Conservation (phyloP, 2,329 filamentous ascomycete species). For the Mycogone perniciosa region DNA sequence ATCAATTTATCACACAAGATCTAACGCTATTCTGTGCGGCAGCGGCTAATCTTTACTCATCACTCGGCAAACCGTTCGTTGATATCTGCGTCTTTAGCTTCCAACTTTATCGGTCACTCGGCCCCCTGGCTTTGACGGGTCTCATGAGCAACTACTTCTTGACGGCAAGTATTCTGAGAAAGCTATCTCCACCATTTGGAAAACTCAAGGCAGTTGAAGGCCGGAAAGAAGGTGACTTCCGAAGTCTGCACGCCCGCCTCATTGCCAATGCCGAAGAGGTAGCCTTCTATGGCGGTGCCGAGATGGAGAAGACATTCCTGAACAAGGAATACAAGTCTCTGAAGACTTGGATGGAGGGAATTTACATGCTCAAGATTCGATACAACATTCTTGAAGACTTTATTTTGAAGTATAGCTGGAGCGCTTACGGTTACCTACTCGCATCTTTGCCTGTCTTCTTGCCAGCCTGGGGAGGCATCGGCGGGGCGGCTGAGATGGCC, state of each 20-base stretch:
- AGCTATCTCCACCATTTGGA: slow-evolving; percentile 88
- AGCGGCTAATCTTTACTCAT: slow-evolving; percentile 89
- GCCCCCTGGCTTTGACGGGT: slow-evolving; percentile 78
- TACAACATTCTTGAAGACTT: slow-evolving; percentile 99
- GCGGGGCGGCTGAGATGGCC: slow-evolving; percentile 62
- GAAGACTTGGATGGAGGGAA: slow-evolving; percentile 95
- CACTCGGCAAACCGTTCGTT: slow-evolving; percentile 94
- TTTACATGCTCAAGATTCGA: slow-evolving; percentile 94
- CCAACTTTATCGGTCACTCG: slow-evolving; percentile 86
- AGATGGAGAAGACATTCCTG: slow-evolving; percentile 89
- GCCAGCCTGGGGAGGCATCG: slow-evolving; percentile 85
- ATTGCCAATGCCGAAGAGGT: slow-evolving; percentile 98
- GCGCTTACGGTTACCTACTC: slow-evolving; percentile 90
- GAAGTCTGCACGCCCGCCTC: slow-evolving; percentile 80
- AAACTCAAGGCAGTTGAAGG: slow-evolving; percentile 96
- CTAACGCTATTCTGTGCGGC: slow-evolving; percentile 91
- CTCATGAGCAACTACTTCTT: slow-evolving; percentile 89
- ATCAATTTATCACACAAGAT: slow-evolving; percentile 97
- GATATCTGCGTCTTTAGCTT: slow-evolving; percentile 98
- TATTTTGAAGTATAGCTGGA: slow-evolving; percentile 97
- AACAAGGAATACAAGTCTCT: slow-evolving; percentile 89
- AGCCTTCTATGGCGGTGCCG: slow-evolving; percentile 92
- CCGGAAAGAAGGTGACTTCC: slow-evolving; percentile 90
- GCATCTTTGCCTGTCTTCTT: slow-evolving; percentile 91
- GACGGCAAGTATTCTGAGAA: slow-evolving; percentile 82